Conservation (phyloP, 441 rosid species). For the Croton setiger region DNA sequence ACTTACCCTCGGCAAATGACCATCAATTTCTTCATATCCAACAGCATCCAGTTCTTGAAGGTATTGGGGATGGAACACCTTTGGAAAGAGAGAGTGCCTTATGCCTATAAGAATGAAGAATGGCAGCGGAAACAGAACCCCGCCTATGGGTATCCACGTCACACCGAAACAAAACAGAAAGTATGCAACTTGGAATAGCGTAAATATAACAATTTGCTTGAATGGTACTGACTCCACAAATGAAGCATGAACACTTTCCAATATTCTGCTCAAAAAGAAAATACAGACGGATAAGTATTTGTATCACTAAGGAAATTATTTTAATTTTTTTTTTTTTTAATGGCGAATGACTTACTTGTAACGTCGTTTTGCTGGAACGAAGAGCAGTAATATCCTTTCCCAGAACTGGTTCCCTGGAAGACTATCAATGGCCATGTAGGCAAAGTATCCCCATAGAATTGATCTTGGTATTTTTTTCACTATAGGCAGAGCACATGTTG, state of each 20-base stretch:
- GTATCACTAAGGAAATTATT: neutral
- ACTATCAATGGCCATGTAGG: constrained; percentile 91
- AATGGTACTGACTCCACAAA: constrained; percentile 73
- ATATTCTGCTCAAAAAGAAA: constrained; percentile 42
- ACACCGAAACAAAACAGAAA: constrained; percentile 66
- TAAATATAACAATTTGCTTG: constrained; percentile 55
- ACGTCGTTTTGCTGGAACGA: constrained; percentile 61
- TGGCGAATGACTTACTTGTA: constrained; percentile 52
- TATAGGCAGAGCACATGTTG: constrained; percentile 56
- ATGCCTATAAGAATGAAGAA: constrained; percentile 63
- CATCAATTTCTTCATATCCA: constrained; percentile 70
- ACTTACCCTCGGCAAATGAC: constrained; percentile 44
- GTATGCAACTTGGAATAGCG: constrained; percentile 65
- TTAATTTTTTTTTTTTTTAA: neutral
- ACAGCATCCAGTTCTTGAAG: constrained; percentile 79
- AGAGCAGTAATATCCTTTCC: constrained; percentile 72
- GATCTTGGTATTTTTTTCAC: constrained; percentile 72
- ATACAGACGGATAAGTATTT: neutral
- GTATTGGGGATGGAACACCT: constrained; percentile 48
- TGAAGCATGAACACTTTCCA: constrained; percentile 75
- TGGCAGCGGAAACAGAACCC: constrained; percentile 70
- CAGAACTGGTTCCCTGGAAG: constrained; percentile 91
- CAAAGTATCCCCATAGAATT: constrained; percentile 89
- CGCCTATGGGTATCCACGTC: constrained; percentile 87
- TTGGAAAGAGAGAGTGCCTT: constrained; percentile 63